Evolutionary conservation across 257 asterid species (phyloP), one percentile per base, ranked within the genome.

Genomic region (Solanum clarkiae): DNA sequence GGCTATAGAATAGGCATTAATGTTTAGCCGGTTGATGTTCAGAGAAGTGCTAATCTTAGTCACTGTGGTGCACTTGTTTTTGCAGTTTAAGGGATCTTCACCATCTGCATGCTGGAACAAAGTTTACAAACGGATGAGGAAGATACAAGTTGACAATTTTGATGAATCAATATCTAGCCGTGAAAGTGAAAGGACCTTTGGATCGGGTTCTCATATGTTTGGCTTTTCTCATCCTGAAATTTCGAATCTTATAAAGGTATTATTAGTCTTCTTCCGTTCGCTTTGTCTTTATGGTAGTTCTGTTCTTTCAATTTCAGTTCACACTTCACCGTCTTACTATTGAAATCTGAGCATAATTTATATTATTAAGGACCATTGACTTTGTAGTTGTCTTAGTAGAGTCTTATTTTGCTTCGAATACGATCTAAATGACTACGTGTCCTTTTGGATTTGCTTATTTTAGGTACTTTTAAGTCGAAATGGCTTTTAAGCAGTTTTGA

Each of bases 31-130:
- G 26, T 16, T 49, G 65, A 77, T 77, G 66, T 53, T 79, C 8
- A 24, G 49, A 17, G 83, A 79, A 53, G 65, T 53, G 65, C 20
- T 79, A 51, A 10, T 79, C 26, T 32, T 53, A 53, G 65, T 53
- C 66, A 53, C 71, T 60, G 77, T 81, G 85, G 80, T 47, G 65
- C 71, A 42, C 71, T 80, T 89, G 81, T 51, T 86, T 87, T 86
- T 86, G 60, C 95, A 95, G 99, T 92, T 95, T 87, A 91, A 85
- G 72, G 99, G 99, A 83, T 81, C 95, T 29, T 94, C 94, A 81
- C 98, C 99, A 84, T 89, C 93, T 85, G 94, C 95, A 86, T 93
- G 97, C 93, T 94, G 99, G 99, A 93, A 89, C 83, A 93, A 92
- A 88, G 94, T 95, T 81, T 93, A 89, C 92, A 88, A 92, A 88